These are phyloP conservation scores for Akanthomyces muscarius DNA, from an alignment of 2,329 filamentous ascomycete species.

Conservation along the genomic window DNA sequence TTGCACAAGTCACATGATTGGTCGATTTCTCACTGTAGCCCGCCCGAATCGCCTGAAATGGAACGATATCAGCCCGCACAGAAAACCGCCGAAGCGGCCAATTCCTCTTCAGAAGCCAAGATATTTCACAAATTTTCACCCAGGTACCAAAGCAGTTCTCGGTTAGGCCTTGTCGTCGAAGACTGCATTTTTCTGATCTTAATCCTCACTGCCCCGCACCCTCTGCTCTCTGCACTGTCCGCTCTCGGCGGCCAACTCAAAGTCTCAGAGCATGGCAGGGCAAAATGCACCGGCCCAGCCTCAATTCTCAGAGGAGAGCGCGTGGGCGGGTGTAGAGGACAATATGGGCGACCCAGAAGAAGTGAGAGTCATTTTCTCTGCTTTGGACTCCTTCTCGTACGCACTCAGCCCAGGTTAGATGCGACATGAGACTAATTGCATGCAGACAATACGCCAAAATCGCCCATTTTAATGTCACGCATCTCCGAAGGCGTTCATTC, in stretches of 20 bases:
- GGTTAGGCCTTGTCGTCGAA: neutral
- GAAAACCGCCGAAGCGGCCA: neutral
- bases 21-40: neutral
- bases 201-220: constrained; percentile 2
- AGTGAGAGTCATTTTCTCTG: constrained; percentile 70
- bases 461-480: constrained; percentile 86
- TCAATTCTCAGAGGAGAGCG: neutral
- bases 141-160: too few species aligned
- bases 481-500: constrained; percentile 85
- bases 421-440: neutral
- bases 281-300: neutral
- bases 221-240: neutral
- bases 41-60: neutral
- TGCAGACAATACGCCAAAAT: constrained; percentile 76
- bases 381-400: constrained; percentile 87
- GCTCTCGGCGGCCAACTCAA: neutral
- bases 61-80: constrained; percentile 9
- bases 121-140: neutral
- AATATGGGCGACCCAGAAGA: constrained; percentile 67
- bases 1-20: constrained; percentile 15
- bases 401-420: constrained; percentile 31
- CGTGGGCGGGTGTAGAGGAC: constrained; percentile 16
- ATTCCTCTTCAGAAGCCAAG: neutral
- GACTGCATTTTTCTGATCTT: neutral
- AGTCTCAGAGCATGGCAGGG: neutral